Percentiles rank a stretch among this genome's conserved stretches.
Evolutionary conservation across 208 protist species (phyloP).

Genomic region (Histomonas meleagridis): DNA sequence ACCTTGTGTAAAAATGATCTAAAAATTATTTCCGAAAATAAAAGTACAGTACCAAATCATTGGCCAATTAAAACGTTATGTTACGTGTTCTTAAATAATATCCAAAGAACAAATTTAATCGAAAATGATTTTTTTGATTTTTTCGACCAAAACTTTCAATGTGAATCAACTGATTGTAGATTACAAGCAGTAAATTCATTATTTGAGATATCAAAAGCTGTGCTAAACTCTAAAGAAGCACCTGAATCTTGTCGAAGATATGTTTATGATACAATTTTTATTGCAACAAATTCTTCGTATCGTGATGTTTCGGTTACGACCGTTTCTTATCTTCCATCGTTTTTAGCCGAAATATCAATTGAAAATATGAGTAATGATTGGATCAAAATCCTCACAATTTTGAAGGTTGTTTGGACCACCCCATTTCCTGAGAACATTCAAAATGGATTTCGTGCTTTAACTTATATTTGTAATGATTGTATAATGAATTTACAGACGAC

Average conservation of each 20-base stretch:
- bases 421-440: not conserved
- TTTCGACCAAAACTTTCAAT: not conserved
- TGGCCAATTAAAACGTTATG: not conserved
- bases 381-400: not conserved
- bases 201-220: not conserved
- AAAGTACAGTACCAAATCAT: not conserved
- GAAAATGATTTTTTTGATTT: not conserved
- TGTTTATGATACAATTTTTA: not conserved
- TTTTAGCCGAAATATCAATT: not conserved
- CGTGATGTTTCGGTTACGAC: not conserved
- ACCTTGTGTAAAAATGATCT: not conserved
- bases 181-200: not conserved
- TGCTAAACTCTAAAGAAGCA: not conserved
- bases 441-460: not conserved
- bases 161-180: not conserved
- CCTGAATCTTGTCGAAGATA: not conserved
- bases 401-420: conserved; percentile 1
- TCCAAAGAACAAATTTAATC: not conserved
- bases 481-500: not conserved
- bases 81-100: not conserved
- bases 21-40: not conserved
- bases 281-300: not conserved
- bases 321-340: not conserved
- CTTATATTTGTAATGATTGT: not conserved
- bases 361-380: not conserved